These are phyloP conservation scores for Boletales sp. DNA, from an alignment of 768 basidiomycete species.

Conservation along the genomic window DNA sequence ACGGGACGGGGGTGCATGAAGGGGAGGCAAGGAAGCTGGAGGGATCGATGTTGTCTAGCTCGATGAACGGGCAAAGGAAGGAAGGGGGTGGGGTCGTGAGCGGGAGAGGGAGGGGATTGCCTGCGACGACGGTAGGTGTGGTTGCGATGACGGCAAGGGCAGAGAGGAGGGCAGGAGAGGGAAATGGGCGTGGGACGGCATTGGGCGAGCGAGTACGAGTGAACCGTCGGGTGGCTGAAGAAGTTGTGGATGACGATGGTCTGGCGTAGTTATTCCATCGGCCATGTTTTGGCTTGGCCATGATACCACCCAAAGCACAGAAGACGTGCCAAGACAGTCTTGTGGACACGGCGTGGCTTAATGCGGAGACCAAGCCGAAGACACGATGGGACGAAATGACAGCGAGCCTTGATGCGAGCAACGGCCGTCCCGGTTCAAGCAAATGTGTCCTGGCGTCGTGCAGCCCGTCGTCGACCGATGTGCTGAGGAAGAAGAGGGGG, in stretches of 20 bases:
- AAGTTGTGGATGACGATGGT: not conserved
- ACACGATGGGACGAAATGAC: not conserved
- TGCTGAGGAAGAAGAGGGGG: constrained; percentile 2
- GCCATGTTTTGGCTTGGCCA: constrained; percentile 54
- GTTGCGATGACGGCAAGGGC: constrained; percentile 55
- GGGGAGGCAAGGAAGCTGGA: not conserved
- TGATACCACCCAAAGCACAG: constrained; percentile 34
- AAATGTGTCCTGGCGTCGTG: not conserved
- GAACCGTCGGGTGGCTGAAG: constrained; percentile 13
- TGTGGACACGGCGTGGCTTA: constrained; percentile 31
- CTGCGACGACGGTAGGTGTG: constrained; percentile 42
- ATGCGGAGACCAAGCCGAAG: constrained; percentile 17
- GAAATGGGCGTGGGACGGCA: constrained; percentile 23
- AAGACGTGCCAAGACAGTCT: constrained; percentile 37
- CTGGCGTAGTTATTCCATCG: constrained; percentile 24
- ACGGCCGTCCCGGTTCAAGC: not conserved
- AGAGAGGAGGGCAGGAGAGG: constrained; percentile 52
- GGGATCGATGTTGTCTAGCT: constrained; percentile 10
- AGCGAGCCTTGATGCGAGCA: not conserved
- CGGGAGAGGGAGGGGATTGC: constrained; percentile 38
- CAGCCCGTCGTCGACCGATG: constrained; percentile 7
- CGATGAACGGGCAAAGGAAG: constrained; percentile 58
- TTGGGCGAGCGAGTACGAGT: constrained; percentile 10
- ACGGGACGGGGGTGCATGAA: not conserved
- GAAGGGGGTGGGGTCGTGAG: constrained; percentile 40